Percentiles rank a stretch among this genome's conserved stretches.
Conservation (phyloP, 2,329 filamentous ascomycete species). For the Microascus cirrosus region DNA sequence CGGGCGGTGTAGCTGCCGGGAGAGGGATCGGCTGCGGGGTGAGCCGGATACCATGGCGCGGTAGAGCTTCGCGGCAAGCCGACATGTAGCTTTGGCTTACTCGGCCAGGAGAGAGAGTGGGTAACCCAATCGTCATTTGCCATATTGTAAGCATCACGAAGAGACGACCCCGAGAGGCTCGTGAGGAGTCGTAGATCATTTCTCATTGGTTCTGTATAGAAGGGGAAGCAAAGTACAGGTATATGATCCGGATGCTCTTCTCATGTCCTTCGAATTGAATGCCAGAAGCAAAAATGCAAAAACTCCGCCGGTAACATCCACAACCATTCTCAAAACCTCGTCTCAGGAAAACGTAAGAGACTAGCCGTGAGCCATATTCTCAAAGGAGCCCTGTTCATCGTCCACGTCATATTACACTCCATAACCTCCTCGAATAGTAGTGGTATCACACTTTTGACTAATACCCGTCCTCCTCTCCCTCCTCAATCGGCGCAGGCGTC, state of each 20-base stretch:
- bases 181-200: too few relatives aligned
- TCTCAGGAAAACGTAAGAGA: background rate
- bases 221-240: background rate
- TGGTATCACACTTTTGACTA: background rate
- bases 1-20: too few relatives aligned
- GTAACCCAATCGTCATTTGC: too few relatives aligned
- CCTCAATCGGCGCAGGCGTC: conserved; percentile 62
- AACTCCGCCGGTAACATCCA: background rate
- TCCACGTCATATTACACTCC: background rate
- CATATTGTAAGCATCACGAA: too few relatives aligned
- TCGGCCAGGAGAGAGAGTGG: too few relatives aligned
- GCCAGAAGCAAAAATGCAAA: background rate
- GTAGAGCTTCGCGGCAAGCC: too few relatives aligned
- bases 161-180: too few relatives aligned
- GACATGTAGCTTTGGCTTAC: too few relatives aligned
- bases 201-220: too few relatives aligned
- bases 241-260: background rate
- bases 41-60: too few relatives aligned
- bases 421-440: background rate
- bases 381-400: background rate
- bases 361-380: background rate
- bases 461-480: conserved; percentile 53
- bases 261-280: background rate
- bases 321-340: background rate
- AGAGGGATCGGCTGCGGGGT: too few relatives aligned